A percentile compares a stretch with the other conserved stretches of the same genome.
Evolutionary conservation across 495 filamentous ascomycete genomes (phyloP).

Genomic region (Neurospora intermedia): DNA sequence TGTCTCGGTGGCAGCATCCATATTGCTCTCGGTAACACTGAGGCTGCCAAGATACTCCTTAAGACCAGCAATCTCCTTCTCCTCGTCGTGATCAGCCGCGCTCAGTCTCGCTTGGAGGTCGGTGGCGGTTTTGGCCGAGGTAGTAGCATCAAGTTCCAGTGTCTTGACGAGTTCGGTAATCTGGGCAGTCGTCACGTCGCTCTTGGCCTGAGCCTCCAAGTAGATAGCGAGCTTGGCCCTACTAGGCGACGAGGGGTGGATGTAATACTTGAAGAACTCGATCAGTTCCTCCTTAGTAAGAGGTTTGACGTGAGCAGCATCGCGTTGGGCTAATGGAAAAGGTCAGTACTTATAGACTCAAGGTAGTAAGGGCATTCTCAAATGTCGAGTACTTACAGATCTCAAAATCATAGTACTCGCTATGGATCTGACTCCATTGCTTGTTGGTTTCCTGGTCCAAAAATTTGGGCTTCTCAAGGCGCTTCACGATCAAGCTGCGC

Average conservation of each 20-base stretch:
- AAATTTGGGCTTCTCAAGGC: conserved; percentile 89
- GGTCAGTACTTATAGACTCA: neutral
- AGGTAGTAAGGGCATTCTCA: conserved; percentile 9
- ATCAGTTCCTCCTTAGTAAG: conserved; percentile 71
- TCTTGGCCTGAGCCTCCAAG: conserved; percentile 59
- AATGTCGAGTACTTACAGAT: conserved; percentile 44
- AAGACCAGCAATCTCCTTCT: conserved; percentile 23
- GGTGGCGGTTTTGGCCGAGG: conserved; percentile 17
- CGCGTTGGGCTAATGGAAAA: conserved; percentile 48
- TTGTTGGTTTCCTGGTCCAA: conserved; percentile 71
- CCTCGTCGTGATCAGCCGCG: conserved; percentile 22
- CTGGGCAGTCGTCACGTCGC: conserved; percentile 37
- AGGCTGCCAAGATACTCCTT: conserved; percentile 26
- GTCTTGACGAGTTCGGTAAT: conserved; percentile 41
- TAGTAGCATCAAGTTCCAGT: conserved; percentile 10
- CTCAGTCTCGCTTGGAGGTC: conserved; percentile 23
- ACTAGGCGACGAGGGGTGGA: conserved; percentile 58
- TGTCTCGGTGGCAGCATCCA: conserved; percentile 18
- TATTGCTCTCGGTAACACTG: conserved; percentile 25
- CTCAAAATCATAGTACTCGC: conserved; percentile 83
- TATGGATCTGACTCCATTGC: conserved; percentile 76
- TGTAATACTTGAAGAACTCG: conserved; percentile 67
- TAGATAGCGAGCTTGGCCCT: conserved; percentile 79
- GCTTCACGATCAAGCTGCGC: conserved; percentile 76
- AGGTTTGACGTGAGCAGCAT: conserved; percentile 61